A percentile compares a stretch with the other conserved stretches of the same genome.
Evolutionary conservation across 495 filamentous ascomycete genomes (phyloP).

Genomic region (Penicillium waksmanii): DNA sequence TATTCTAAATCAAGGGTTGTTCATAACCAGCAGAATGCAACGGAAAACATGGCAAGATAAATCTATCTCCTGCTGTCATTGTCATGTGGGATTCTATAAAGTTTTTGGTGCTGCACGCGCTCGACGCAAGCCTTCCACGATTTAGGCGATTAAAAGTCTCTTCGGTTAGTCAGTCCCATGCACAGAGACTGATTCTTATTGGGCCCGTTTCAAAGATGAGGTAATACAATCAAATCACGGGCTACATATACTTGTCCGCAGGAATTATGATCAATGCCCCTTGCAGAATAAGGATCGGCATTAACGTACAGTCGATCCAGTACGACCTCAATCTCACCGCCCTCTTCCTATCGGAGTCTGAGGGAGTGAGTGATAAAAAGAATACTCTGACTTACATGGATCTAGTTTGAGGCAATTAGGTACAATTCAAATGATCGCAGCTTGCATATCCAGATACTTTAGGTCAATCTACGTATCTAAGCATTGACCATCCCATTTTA

Average conservation of each 20-base stretch:
- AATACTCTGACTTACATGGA: neutral
- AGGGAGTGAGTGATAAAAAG: neutral
- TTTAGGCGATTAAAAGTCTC: neutral
- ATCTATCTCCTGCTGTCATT: neutral
- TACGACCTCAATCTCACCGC: slow-evolving; percentile 1
- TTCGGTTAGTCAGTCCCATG: neutral
- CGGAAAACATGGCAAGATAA: no score
- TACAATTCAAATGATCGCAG: neutral
- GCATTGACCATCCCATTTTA: no score
- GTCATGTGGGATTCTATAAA: neutral
- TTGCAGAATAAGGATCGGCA: slow-evolving; percentile 1
- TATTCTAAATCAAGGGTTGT: no score
- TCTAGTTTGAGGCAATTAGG: neutral
- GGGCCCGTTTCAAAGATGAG: neutral
- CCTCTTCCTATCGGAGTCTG: neutral
- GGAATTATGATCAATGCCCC: neutral
- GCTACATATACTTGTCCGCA: neutral
- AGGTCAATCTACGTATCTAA: neutral
- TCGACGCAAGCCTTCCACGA: neutral
- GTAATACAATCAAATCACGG: neutral
- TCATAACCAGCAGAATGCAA: no score
- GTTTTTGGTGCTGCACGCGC: neutral
- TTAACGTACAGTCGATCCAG: neutral
- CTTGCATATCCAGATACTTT: neutral
- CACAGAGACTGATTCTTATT: neutral